Evolutionary conservation across 306 rosid species (phyloP).

Genomic region (Vachellia pachyceras): DNA sequence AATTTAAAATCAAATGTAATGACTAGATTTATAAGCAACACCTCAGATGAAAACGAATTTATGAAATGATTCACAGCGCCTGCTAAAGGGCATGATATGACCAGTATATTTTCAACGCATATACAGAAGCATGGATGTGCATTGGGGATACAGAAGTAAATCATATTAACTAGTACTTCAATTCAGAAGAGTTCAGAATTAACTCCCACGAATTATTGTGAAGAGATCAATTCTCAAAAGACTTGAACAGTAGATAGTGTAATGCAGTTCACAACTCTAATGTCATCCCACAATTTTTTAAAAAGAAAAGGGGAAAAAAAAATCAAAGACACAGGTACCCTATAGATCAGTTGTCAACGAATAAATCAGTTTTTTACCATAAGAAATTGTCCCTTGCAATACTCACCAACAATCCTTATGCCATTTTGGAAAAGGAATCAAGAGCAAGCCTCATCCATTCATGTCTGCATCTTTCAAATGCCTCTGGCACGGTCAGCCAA

Average conservation of each 20-base stretch:
- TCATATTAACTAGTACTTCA: not conserved
- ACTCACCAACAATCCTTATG: slow-evolving; percentile 49
- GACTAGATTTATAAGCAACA: not conserved
- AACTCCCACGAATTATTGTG: slow-evolving; percentile 41
- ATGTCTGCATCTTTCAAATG: slow-evolving; percentile 73
- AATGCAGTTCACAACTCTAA: slow-evolving; percentile 37
- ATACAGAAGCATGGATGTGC: not conserved
- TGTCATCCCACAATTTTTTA: not conserved
- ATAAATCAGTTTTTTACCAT: slow-evolving; percentile 35
- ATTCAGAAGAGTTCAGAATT: slow-evolving; percentile 4
- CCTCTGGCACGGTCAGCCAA: slow-evolving; percentile 80
- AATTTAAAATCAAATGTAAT: not conserved
- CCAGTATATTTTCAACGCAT: not conserved
- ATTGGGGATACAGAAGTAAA: not conserved
- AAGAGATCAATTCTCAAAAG: slow-evolving; percentile 29
- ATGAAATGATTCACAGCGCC: not conserved
- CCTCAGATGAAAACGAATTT: not conserved
- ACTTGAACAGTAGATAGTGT: slow-evolving; percentile 3
- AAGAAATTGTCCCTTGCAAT: slow-evolving; percentile 31
- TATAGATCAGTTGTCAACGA: slow-evolving; percentile 32
- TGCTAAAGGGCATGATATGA: not conserved
- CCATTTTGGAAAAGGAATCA: slow-evolving; percentile 70
- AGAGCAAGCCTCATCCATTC: slow-evolving; percentile 91
- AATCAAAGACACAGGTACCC: slow-evolving; percentile 26
- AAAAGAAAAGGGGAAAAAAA: not conserved